Conservation (phyloP, 306 rosid genomes). For the Clitoria ternatea region DNA sequence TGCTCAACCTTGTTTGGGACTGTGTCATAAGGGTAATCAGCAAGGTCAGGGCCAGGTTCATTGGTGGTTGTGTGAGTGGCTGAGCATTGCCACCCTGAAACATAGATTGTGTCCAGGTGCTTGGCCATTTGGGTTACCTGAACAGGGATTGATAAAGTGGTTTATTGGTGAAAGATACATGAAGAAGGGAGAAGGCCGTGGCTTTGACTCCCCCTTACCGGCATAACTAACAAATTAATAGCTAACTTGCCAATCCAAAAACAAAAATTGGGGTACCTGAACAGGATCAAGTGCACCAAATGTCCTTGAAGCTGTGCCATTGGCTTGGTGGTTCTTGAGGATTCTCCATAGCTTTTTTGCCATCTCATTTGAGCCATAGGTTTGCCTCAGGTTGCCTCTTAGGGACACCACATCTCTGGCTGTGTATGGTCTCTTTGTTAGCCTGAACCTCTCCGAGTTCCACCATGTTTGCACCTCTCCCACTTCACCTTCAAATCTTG, state of each 20-base stretch:
- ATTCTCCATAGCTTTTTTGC: constrained; percentile 86
- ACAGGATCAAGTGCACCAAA: constrained; percentile 98
- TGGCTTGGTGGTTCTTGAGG: constrained; percentile 83
- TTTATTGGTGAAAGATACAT: no score
- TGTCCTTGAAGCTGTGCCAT: constrained; percentile 85
- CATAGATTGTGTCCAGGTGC: constrained; percentile 84
- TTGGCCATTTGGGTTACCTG: constrained; percentile 95
- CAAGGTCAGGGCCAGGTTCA: constrained; percentile 97
- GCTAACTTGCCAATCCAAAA: no score
- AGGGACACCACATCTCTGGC: constrained; percentile 79
- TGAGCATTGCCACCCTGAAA: constrained; percentile 98
- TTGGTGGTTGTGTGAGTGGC: constrained; percentile 87
- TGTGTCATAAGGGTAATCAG: constrained; percentile 96
- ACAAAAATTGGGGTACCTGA: constrained; percentile 85
- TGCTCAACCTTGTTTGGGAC: constrained; percentile 98
- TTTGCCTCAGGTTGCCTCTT: constrained; percentile 72
- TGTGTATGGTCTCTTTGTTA: constrained; percentile 67
- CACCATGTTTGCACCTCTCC: constrained; percentile 95
- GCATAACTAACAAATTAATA: no score
- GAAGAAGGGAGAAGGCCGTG: no score
- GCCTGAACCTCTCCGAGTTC: constrained; percentile 79
- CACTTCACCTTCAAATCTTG: constrained; percentile 79
- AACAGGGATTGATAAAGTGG: no score
- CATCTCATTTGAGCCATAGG: constrained; percentile 75
- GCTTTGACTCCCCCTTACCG: no score